Conservation (phyloP, 352 stramenopile genomes). For the Globisporangium nunn region DNA sequence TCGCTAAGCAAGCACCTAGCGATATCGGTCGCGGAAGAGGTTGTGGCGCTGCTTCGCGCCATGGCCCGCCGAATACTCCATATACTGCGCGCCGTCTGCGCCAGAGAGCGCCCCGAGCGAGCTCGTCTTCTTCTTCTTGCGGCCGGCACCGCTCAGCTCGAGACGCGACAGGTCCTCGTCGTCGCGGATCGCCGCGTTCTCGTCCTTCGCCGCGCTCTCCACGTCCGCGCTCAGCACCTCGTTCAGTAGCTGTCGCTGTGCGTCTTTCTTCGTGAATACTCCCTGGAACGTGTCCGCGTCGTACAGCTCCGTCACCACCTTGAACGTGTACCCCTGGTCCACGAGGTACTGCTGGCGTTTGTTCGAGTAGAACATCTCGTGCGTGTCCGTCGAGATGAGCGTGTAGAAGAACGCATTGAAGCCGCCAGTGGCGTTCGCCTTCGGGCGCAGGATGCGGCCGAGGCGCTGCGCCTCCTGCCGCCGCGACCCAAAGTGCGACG, state of each 20-base stretch:
- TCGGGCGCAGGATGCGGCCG: slow-evolving; percentile 98
- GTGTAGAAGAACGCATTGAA: slow-evolving; percentile 99
- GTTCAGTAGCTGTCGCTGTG: slow-evolving; percentile 65
- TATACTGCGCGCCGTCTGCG: slow-evolving; percentile 76
- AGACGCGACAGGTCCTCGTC: slow-evolving; percentile 77
- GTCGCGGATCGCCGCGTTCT: slow-evolving; percentile 77
- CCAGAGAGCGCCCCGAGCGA: slow-evolving; percentile 74
- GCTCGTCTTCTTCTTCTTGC: slow-evolving; percentile 76
- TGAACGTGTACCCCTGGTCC: slow-evolving; percentile 99
- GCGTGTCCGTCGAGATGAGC: slow-evolving; percentile 97
- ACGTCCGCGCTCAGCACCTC: slow-evolving; percentile 79
- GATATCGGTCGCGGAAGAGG: slow-evolving; percentile 80
- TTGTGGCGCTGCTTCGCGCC: slow-evolving; percentile 83
- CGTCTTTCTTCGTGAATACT: slow-evolving; percentile 77
- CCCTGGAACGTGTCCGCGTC: slow-evolving; percentile 70
- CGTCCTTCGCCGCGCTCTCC: slow-evolving; percentile 73
- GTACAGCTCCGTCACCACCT: slow-evolving; percentile 96
- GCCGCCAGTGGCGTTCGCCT: slow-evolving; percentile 92
- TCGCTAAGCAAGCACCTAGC: slow-evolving; percentile 17
- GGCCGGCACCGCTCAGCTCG: slow-evolving; percentile 32
- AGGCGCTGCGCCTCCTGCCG: slow-evolving; percentile 98
- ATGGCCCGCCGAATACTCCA: slow-evolving; percentile 81
- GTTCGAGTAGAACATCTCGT: slow-evolving; percentile 99
- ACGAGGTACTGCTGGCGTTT: slow-evolving; percentile 99
- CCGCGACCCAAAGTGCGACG: slow-evolving; percentile 97